Conservation (phyloP, 2,329 filamentous ascomycete species). For the Cercospora sp. region DNA sequence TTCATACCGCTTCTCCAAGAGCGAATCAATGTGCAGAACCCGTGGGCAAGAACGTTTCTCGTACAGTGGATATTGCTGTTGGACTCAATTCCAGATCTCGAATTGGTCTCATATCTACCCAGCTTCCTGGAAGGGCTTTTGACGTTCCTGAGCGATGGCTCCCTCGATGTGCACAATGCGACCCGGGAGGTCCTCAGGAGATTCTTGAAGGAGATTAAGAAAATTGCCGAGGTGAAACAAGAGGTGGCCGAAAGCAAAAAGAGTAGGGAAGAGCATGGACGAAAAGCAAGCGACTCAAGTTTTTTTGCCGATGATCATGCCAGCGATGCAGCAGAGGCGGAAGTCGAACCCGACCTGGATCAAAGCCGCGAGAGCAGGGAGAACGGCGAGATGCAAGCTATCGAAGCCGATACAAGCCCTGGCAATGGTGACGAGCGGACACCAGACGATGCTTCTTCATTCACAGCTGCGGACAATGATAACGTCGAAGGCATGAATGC, state of each 20-base stretch:
- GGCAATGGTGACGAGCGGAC: constrained; percentile 48
- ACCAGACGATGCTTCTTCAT: constrained; percentile 55
- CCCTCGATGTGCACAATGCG: constrained; percentile 89
- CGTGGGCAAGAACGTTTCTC: constrained; percentile 90
- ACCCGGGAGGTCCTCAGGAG: constrained; percentile 86
- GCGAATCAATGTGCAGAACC: constrained; percentile 89
- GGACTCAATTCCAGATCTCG: constrained; percentile 94
- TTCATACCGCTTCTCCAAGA: constrained; percentile 95
- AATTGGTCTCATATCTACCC: constrained; percentile 88
- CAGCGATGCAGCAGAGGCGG: constrained; percentile 10
- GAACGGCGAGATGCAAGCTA: constrained; percentile 22
- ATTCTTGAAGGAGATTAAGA: constrained; percentile 90
- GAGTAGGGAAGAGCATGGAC: constrained; percentile 51
- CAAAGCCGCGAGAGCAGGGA: constrained; percentile 27
- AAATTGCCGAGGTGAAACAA: constrained; percentile 88
- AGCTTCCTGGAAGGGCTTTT: constrained; percentile 88
- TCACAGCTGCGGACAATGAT: constrained; percentile 56
- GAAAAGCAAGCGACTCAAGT: constrained; percentile 32
- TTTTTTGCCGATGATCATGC: constrained; percentile 14
- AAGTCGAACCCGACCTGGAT: constrained; percentile 22
- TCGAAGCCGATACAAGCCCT: constrained; percentile 10
- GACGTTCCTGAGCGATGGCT: constrained; percentile 87
- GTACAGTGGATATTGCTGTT: constrained; percentile 94
- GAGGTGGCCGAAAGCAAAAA: constrained; percentile 85
- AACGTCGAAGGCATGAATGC: constrained; percentile 41